Evolutionary conservation across 805 yeast species (phyloP).

Genomic region (Zygosaccharomyces rouxii): DNA sequence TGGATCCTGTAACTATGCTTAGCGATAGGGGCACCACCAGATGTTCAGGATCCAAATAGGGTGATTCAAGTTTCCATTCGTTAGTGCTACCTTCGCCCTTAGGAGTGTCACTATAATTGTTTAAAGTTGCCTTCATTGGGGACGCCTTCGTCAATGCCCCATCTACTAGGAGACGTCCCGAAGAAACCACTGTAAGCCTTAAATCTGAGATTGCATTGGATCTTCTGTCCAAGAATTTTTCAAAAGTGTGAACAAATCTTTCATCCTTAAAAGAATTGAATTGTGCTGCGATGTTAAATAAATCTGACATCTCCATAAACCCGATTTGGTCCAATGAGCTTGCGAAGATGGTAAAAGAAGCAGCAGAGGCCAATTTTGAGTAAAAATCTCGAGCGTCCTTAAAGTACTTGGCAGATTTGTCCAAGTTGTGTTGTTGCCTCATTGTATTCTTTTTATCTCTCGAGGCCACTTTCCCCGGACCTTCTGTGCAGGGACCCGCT

Average conservation of each 20-base stretch:
- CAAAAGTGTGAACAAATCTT: conserved; percentile 7
- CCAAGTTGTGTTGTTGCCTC: conserved; percentile 20
- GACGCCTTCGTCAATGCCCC: conserved; percentile 10
- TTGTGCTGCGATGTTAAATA: conserved; percentile 11
- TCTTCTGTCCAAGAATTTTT: conserved; percentile 6
- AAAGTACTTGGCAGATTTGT: conserved; percentile 13
- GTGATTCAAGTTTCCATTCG: conserved; percentile 9
- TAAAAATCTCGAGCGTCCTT: conserved; percentile 12
- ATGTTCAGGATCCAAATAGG: conserved; percentile 2
- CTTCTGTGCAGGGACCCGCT: conserved; percentile 25
- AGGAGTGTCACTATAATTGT: conserved; percentile 16
- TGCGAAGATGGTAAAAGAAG: conserved; percentile 12
- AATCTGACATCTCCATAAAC: conserved; percentile 17
- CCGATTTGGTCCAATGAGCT: conserved; percentile 24
- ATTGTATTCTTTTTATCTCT: conserved; percentile 14
- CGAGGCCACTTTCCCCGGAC: conserved; percentile 23
- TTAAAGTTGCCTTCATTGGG: conserved; percentile 1
- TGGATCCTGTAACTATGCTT: conserved; percentile 11
- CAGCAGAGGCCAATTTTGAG: conserved; percentile 4
- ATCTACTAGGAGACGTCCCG: conserved; percentile 11
- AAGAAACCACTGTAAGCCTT: conserved; percentile 1
- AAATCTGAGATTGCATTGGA: conserved; percentile 5
- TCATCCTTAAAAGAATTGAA: conserved; percentile 18
- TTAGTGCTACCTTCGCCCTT: conserved; percentile 15
- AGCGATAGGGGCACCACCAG: conserved; percentile 12